A percentile compares a stretch with the other conserved stretches of the same genome.
phyloP scores from a whole-genome alignment of 2,329 filamentous ascomycete genomes.

The Lasiodiplodia sp. region DNA sequence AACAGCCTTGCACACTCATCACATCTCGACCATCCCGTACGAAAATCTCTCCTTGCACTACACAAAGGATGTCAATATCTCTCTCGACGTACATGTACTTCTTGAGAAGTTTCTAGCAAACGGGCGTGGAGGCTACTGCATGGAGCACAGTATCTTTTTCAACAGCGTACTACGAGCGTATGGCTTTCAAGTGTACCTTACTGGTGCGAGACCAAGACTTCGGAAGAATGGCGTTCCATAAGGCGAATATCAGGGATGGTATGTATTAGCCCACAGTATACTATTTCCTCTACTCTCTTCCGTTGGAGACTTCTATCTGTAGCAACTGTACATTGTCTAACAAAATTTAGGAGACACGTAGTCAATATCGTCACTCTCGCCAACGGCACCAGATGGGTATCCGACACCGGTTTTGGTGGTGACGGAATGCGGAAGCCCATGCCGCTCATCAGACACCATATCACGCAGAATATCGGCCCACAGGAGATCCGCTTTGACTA shows the following conservation, averaged over 20 bases:
- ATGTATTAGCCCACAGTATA: no score
- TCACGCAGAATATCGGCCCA: slow-evolving; percentile 60
- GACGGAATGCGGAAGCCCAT: slow-evolving; percentile 67
- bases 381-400: slow-evolving; percentile 57
- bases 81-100: slow-evolving; percentile 56
- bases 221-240: slow-evolving; percentile 41
- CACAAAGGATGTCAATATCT: slow-evolving; percentile 35
- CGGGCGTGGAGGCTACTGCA: slow-evolving; percentile 66
- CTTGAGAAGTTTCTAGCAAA: slow-evolving; percentile 59
- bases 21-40: slow-evolving; percentile 60
- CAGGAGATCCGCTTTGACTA: slow-evolving; percentile 64
- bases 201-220: slow-evolving; percentile 57
- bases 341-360: slow-evolving; percentile 60
- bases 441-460: slow-evolving; percentile 54
- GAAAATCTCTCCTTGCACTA: slow-evolving; percentile 66
- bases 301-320: no score
- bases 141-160: slow-evolving; percentile 65
- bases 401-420: slow-evolving; percentile 71
- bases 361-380: slow-evolving; percentile 66
- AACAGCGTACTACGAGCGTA: slow-evolving; percentile 60
- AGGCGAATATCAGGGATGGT: slow-evolving; percentile 59
- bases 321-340: no score
- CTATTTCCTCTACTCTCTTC: no score
- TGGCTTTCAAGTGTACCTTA: slow-evolving; percentile 63
- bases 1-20: slow-evolving; percentile 42